Base-by-base conservation (phyloP, 2,329 filamentous ascomycete genomes). In the Reticulascus tulasneorum region DNA sequence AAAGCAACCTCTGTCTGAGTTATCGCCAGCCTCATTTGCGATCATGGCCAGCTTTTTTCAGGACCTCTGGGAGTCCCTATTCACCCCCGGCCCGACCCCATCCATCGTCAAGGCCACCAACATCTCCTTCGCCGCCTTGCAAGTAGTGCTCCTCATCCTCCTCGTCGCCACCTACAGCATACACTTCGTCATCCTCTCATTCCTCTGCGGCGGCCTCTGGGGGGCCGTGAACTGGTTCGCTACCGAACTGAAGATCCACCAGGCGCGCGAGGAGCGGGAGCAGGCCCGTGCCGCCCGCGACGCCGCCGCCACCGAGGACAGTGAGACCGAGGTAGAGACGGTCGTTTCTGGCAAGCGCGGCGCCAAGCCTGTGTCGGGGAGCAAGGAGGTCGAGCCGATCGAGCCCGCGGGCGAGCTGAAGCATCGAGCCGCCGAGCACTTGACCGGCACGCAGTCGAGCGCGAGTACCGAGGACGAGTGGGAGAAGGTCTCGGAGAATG, bases 221-320 rank as follows among this genome's bases (percentile, higher is more conserved):
- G 89, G 78, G 69, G 79, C 85, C 38, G 90, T 97, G 66, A 97
- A 97, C 74, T 98, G 93, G 93, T 97, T 98, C 56, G 89, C 87
- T 37, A 66, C 66, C 29, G 91, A 80, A 65, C 58, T 80, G 31
- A 64, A 63, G 43, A 55, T 58, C 32, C 66, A 66, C 23, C 57
- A 64, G 51, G 50, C 42, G n/a, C 49, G 47, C 23, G 25, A 45
- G 41, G 72, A 75, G 53, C 63, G 53, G 25, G 58, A 67, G 41
- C 65, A 65, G 52, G 54, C 61, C 44, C 57, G 57, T 32, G 28
- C 47, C 42, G 37, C 58, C 48, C 44, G 53, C 37, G 60, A 65
- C 38, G 55, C 49, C 38, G 45, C 48, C 33, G 37, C 49, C 32
- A 46, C 55, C 26, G 49, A 65, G 42, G 68, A 74, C 47, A 69